Evolutionary conservation across 2,329 filamentous ascomycete species (phyloP), one percentile per base, ranked within the genome.

Genomic region (Colletotrichum agaves): DNA sequence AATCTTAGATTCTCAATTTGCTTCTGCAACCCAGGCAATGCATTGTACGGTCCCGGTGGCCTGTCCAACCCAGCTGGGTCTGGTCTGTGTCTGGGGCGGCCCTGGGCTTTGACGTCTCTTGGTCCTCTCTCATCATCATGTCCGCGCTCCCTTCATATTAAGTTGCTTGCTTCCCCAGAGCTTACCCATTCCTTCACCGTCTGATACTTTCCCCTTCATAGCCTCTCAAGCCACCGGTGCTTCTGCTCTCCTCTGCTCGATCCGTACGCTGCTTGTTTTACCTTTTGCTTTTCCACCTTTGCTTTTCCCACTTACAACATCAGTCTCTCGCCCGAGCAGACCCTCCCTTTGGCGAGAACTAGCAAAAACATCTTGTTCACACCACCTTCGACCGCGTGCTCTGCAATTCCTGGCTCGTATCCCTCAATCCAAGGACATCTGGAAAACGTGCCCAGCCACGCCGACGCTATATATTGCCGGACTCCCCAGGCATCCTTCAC

Each of bases 1-100:
- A 71, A 71, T 69, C 70, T 71, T 67, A 69, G 58, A 67, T 69
- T 43, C 27, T 27, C 62, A 65, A 69, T 67, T 71, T 69, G 61
- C 57, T 63, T 71, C 67, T 60, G 57, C 60, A 13, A 61, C 49
- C 65, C 61, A 62, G 67, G 67, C 44, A 58, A 67, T 58, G 49
- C n/a, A n/a, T n/a, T n/a, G 64, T 67, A 52, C 47, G 61, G 64
- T 71, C 61, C 70, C 61, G 57, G 57, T 65, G 68, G 63, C 68
- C 58, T 69, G 70, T 71, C 68, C 69, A 65, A 62, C 69, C 68
- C 61, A 70, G 64, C 70, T 61, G 64, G 64, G 67, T 61, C 63
- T 67, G 60, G 68, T 64, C 60, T 59, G 61, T 67, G 64, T 64
- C 64, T 64, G 64, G 67, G 64, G 61, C 70, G 50, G 56, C 64